Conservation (phyloP, 768 basidiomycete species). For the Lentinula edodes region DNA sequence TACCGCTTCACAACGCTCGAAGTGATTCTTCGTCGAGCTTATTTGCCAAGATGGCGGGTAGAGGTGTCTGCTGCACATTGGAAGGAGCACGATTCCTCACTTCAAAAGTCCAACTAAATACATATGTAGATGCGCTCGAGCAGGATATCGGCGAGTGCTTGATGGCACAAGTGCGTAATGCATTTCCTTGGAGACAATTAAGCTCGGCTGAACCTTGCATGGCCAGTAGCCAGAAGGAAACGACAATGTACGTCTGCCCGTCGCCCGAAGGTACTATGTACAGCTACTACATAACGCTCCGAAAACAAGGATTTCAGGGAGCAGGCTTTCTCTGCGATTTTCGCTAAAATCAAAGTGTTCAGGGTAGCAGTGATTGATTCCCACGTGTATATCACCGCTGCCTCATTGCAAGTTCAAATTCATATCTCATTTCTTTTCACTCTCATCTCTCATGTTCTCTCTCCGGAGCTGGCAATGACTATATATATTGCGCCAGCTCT, state of each 20-base stretch:
- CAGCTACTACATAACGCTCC: too few relatives aligned
- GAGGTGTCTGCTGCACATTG: slow-evolving; percentile 27
- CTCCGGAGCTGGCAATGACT: slow-evolving; percentile 9
- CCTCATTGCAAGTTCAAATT: background rate
- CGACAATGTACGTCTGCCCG: too few relatives aligned
- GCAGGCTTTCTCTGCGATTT: too few relatives aligned
- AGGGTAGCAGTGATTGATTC: background rate
- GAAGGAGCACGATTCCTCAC: background rate
- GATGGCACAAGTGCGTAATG: too few relatives aligned
- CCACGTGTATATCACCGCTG: background rate
- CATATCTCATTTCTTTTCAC: background rate
- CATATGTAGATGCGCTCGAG: background rate
- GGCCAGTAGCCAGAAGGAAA: too few relatives aligned
- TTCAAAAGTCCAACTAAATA: too few relatives aligned
- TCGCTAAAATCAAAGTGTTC: background rate
- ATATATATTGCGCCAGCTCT: slow-evolving; percentile 55
- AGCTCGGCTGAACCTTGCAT: too few relatives aligned
- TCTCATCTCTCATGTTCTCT: slow-evolving; percentile 3
- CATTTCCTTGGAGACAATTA: too few relatives aligned
- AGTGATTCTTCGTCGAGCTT: slow-evolving; percentile 13
- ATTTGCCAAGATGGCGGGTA: slow-evolving; percentile 30
- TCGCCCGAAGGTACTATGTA: too few relatives aligned
- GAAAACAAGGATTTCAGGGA: too few relatives aligned
- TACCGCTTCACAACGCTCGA: background rate
- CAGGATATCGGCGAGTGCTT: background rate